Conservation (phyloP, 1,284 basidiomycete species). For the Trichosporon ovoides region DNA sequence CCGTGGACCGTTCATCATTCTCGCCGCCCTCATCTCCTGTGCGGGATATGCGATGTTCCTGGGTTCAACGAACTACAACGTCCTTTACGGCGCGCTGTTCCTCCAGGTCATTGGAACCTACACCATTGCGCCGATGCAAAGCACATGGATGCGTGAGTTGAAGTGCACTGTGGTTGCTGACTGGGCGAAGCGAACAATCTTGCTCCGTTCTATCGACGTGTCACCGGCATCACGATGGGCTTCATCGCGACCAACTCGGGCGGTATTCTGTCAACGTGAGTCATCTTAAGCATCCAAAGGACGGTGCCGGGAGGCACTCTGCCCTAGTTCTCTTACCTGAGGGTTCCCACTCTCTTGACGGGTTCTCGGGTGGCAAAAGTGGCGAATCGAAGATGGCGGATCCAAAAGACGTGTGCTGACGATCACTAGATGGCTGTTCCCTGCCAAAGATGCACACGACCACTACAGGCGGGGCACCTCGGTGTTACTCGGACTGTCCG, state of each 20-base stretch:
- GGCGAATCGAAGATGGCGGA: neutral
- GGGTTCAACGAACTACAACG: slow-evolving; percentile 25
- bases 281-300: neutral
- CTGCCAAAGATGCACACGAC: slow-evolving; percentile 49
- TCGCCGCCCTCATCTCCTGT: slow-evolving; percentile 26
- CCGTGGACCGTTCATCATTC: slow-evolving; percentile 48
- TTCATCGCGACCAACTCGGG: slow-evolving; percentile 57
- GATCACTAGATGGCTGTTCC: slow-evolving; percentile 51
- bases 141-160: slow-evolving; percentile 32
- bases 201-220: slow-evolving; percentile 55
- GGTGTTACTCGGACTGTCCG: slow-evolving; percentile 23
- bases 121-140: slow-evolving; percentile 30
- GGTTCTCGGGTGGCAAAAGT: too few species aligned
- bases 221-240: slow-evolving; percentile 56
- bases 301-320: too few species aligned
- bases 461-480: slow-evolving; percentile 50
- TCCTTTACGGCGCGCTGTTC: slow-evolving; percentile 41
- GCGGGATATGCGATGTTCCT: slow-evolving; percentile 43
- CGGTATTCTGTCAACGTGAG: slow-evolving; percentile 55
- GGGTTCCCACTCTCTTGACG: too few species aligned
- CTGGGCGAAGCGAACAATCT: slow-evolving; percentile 56
- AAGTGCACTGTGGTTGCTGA: neutral
- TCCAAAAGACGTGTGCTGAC: neutral
- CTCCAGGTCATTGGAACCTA: slow-evolving; percentile 43
- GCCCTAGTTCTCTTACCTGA: too few species aligned